Percentiles rank a stretch among this genome's conserved stretches.
Evolutionary conservation across 2,329 filamentous ascomycete genomes (phyloP).

Genomic region (Penicillium decumbens): DNA sequence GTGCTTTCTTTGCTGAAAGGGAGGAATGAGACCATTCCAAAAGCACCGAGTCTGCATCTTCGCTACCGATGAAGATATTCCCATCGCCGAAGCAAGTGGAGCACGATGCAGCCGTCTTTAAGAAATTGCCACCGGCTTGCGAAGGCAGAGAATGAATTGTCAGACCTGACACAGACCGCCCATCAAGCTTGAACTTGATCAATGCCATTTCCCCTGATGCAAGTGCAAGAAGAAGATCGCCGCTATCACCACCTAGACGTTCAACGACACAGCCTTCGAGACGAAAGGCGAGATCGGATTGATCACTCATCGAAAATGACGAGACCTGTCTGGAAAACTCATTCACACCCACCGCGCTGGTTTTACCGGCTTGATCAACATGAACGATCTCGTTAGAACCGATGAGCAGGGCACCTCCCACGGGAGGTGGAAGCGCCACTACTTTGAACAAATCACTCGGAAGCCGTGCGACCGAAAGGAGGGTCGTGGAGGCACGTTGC

Average conservation of each 20-base stretch:
- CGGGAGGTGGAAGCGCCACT: constrained; percentile 74
- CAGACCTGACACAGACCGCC: constrained; percentile 83
- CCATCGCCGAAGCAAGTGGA: constrained; percentile 64
- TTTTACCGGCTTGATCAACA: constrained; percentile 90
- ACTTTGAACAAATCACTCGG: constrained; percentile 84
- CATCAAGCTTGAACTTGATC: constrained; percentile 79
- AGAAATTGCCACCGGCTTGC: constrained; percentile 59
- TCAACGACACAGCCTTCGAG: constrained; percentile 79
- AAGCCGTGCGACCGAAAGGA: constrained; percentile 77
- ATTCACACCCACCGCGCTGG: constrained; percentile 89
- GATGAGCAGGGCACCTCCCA: constrained; percentile 81
- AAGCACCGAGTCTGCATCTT: constrained; percentile 73
- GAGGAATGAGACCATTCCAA: constrained; percentile 72
- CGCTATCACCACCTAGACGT: constrained; percentile 67
- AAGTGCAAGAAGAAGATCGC: constrained; percentile 79
- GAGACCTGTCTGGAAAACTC: constrained; percentile 79
- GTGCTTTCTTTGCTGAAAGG: constrained; percentile 55
- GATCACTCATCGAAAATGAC: constrained; percentile 78
- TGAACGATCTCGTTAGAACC: constrained; percentile 90
- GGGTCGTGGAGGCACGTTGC: constrained; percentile 85
- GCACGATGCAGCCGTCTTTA: constrained; percentile 63
- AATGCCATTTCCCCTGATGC: constrained; percentile 69
- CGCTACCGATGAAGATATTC: constrained; percentile 77
- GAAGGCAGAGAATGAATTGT: constrained; percentile 61
- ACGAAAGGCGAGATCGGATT: constrained; percentile 71